Evolutionary conservation across 352 stramenopile genomes (phyloP).

Genomic region (Globisporangium recalcitrans): DNA sequence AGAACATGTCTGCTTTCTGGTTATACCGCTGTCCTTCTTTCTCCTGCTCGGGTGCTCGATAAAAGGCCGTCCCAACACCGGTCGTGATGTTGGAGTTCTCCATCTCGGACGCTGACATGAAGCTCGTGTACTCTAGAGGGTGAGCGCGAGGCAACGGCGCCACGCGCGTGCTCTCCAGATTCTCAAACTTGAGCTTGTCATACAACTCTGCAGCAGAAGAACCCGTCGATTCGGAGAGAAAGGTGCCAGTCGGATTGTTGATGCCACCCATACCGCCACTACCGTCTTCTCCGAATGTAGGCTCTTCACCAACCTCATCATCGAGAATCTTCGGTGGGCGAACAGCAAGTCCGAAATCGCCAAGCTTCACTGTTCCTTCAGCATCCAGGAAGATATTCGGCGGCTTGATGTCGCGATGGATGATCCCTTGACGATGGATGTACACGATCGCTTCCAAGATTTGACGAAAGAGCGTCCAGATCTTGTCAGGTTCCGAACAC

Average conservation of each 20-base stretch:
- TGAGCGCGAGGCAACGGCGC: conserved; percentile 6
- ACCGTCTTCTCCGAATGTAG: conserved; percentile 17
- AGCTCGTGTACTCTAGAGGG: conserved; percentile 33
- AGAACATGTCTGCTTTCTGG: conserved; percentile 94
- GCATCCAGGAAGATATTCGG: conserved; percentile 94
- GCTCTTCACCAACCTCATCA: conserved; percentile 32
- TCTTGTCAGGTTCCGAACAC: conserved; percentile 80
- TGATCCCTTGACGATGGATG: conserved; percentile 92
- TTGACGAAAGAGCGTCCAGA: conserved; percentile 93
- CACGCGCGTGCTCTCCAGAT: conserved; percentile 60
- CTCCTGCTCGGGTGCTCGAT: conserved; percentile 93
- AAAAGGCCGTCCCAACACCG: conserved; percentile 94
- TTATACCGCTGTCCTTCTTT: conserved; percentile 83
- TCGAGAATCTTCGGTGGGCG: conserved; percentile 56
- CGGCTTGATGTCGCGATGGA: conserved; percentile 91
- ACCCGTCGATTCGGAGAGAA: conserved; percentile 49
- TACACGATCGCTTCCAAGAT: conserved; percentile 94
- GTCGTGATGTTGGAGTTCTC: conserved; percentile 85
- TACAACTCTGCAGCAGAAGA: conserved; percentile 74
- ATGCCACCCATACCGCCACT: neutral
- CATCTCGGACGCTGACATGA: conserved; percentile 41
- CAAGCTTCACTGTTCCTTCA: conserved; percentile 89
- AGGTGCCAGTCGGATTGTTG: conserved; percentile 15
- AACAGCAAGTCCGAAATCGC: conserved; percentile 94
- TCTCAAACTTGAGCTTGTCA: conserved; percentile 58